Conservation (phyloP, 257 asterid genomes). For the Penstemon davidsonii region DNA sequence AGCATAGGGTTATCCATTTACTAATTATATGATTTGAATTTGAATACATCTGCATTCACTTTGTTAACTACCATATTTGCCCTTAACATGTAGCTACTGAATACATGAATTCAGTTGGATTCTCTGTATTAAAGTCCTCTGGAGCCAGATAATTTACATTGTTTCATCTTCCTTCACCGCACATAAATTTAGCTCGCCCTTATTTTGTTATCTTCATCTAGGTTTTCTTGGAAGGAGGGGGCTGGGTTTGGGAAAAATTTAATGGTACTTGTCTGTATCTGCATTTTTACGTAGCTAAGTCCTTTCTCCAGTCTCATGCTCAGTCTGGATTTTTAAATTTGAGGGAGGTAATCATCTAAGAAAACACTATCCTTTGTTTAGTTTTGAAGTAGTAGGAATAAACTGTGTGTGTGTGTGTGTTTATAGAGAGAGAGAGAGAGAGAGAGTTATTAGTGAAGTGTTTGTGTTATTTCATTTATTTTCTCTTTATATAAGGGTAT, state of each 20-base stretch:
- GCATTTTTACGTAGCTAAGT: neutral
- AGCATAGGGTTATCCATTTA: neutral
- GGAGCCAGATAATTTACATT: neutral
- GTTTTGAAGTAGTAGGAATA: too few relatives aligned
- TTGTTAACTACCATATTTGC: neutral
- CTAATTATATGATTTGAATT: neutral
- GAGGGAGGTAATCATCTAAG: neutral
- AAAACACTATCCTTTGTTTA: too few relatives aligned
- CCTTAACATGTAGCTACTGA: neutral
- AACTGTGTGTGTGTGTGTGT: too few relatives aligned
- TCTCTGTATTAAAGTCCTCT: neutral
- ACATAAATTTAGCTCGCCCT: neutral
- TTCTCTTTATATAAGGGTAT: too few relatives aligned
- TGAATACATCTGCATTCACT: neutral
- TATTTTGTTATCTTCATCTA: neutral
- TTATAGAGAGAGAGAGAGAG: too few relatives aligned
- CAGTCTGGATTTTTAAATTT: neutral
- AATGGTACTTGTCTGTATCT: neutral
- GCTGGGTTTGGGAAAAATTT: neutral
- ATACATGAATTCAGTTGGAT: neutral
- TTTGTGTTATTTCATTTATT: too few relatives aligned
- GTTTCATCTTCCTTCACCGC: neutral
- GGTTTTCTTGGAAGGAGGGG: neutral
- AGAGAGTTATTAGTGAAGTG: too few relatives aligned
- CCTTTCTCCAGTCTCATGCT: neutral